Evolutionary conservation across 129 eudicot genomes (phyloP).

Genomic region (Centella asiatica): DNA sequence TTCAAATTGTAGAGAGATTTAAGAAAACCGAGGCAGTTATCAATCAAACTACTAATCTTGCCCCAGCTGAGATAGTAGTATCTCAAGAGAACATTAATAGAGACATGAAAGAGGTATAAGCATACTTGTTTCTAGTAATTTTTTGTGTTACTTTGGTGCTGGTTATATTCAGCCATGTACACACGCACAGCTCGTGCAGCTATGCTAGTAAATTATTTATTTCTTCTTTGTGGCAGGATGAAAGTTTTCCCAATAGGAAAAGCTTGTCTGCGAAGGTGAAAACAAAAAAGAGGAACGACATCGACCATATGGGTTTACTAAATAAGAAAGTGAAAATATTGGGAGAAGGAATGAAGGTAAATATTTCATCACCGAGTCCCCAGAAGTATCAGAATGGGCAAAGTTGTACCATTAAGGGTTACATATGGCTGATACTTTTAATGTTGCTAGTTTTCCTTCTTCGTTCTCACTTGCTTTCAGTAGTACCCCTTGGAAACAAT

Average conservation of each 20-base stretch:
- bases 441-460: background rate
- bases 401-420: no score
- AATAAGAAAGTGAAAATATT: slow-evolving; percentile 70
- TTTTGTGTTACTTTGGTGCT: background rate
- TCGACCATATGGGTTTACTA: slow-evolving; percentile 46
- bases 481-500: background rate
- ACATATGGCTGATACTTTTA: no score
- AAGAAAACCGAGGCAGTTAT: slow-evolving; percentile 36
- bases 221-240: slow-evolving; percentile 50
- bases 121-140: background rate
- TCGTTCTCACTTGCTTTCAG: no score
- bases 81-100: slow-evolving; percentile 26
- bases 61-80: slow-evolving; percentile 32
- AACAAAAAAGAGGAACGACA: slow-evolving; percentile 54
- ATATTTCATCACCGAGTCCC: background rate
- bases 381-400: no score
- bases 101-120: slow-evolving; percentile 40
- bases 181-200: background rate
- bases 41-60: slow-evolving; percentile 25
- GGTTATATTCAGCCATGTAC: background rate
- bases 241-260: slow-evolving; percentile 35
- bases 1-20: slow-evolving; percentile 35
- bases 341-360: slow-evolving; percentile 68
- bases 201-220: background rate
- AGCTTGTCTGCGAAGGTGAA: slow-evolving; percentile 53